Evolutionary conservation across 805 yeast species (phyloP).

Genomic region (Teunomyces lycoperdinae): DNA sequence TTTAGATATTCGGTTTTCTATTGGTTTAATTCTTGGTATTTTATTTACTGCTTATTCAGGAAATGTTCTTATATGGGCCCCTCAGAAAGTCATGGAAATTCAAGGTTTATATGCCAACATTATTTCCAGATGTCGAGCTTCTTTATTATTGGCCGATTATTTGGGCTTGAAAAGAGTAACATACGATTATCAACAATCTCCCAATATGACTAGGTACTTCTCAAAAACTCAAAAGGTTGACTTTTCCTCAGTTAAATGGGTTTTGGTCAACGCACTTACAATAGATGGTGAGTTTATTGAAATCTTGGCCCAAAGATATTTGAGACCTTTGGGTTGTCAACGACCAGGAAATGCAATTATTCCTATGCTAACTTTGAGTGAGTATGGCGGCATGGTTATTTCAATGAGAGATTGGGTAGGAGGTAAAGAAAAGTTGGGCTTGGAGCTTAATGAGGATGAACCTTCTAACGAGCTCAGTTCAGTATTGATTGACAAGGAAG

Average conservation of each 20-base stretch:
- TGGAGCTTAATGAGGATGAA: slow-evolving; percentile 31
- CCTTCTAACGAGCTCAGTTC: slow-evolving; percentile 51
- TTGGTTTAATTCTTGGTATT: slow-evolving; percentile 82
- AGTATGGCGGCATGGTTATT: slow-evolving; percentile 94
- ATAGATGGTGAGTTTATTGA: slow-evolving; percentile 93
- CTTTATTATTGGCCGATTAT: slow-evolving; percentile 80
- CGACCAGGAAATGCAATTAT: slow-evolving; percentile 74
- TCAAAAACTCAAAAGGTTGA: slow-evolving; percentile 74
- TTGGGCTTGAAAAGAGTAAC: slow-evolving; percentile 86
- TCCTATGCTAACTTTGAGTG: slow-evolving; percentile 84
- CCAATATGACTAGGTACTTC: slow-evolving; percentile 77
- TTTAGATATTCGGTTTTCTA: slow-evolving; percentile 50
- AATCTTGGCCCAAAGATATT: slow-evolving; percentile 84
- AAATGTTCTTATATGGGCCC: slow-evolving; percentile 75
- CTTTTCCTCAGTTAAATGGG: slow-evolving; percentile 80
- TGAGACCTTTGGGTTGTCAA: slow-evolving; percentile 83
- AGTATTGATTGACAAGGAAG: slow-evolving; percentile 68
- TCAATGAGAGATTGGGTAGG: slow-evolving; percentile 91
- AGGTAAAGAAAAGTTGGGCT: slow-evolving; percentile 58
- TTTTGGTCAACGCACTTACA: slow-evolving; percentile 80
- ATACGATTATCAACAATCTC: slow-evolving; percentile 87
- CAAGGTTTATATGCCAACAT: slow-evolving; percentile 87
- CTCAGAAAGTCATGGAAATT: slow-evolving; percentile 65
- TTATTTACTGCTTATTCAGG: slow-evolving; percentile 84
- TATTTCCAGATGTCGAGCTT: slow-evolving; percentile 66